phyloP scores from a whole-genome alignment of 2,329 filamentous ascomycete genomes.

The Colletotrichum tamarilloi region DNA sequence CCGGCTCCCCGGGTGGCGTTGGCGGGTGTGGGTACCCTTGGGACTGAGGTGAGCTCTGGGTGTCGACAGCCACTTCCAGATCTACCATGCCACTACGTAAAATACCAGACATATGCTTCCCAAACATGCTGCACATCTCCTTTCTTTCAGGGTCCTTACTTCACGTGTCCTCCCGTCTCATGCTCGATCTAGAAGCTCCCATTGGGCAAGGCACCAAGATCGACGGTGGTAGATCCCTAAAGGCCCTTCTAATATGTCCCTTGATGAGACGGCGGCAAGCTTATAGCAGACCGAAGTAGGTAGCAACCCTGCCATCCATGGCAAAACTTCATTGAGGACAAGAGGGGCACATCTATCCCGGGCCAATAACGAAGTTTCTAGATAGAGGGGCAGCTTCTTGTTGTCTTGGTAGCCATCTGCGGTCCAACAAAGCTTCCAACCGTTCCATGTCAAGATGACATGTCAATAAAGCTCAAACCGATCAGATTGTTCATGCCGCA shows the following conservation, averaged over 20 bases:
- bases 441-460: too few species aligned
- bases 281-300: neutral
- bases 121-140: neutral
- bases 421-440: neutral
- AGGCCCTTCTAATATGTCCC: neutral
- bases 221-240: neutral
- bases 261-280: conserved; percentile 9
- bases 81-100: neutral
- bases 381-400: neutral
- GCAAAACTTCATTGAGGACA: neutral
- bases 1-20: conserved; percentile 29
- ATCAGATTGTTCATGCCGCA: too few species aligned
- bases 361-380: neutral
- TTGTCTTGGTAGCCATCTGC: neutral
- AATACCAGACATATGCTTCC: neutral
- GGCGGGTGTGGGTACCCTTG: conserved; percentile 14
- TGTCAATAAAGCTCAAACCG: too few species aligned
- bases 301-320: neutral
- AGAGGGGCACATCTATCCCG: neutral
- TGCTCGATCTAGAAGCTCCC: neutral
- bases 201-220: conserved; percentile 33
- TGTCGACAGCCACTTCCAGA: neutral
- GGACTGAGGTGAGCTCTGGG: conserved; percentile 13
- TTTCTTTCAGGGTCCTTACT: neutral
- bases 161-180: conserved; percentile 17